A percentile compares a stretch with the other conserved stretches of the same genome.
Evolutionary conservation across 176 grass and related monocot species (phyloP).

Genomic region (Poa pratensis): DNA sequence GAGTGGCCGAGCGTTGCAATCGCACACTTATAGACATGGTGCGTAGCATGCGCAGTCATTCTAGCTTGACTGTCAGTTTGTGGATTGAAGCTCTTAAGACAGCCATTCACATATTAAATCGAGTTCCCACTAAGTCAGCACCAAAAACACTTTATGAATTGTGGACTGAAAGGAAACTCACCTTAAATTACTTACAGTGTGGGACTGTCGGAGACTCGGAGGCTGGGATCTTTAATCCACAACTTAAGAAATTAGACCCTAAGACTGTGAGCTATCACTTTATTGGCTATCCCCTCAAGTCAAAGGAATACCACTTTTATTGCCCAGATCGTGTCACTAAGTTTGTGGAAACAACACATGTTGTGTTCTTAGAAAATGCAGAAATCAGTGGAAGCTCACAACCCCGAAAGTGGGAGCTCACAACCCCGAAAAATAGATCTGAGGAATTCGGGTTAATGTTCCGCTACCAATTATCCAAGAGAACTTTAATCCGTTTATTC

Average conservation of each 20-base stretch:
- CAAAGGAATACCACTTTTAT: not conserved
- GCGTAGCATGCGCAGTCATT: no score
- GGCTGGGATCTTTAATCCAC: not conserved
- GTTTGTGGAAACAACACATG: not conserved
- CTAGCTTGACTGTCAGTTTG: not conserved
- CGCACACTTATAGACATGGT: no score
- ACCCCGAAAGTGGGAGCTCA: no score
- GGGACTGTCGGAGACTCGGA: not conserved
- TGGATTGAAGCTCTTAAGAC: not conserved
- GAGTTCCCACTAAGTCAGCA: not conserved
- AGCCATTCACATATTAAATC: not conserved
- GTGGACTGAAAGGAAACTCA: not conserved
- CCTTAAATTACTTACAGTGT: not conserved
- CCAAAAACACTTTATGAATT: not conserved
- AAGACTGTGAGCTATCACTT: not conserved
- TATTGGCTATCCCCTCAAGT: not conserved
- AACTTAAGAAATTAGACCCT: not conserved
- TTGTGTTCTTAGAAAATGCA: not conserved
- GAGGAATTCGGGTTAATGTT: not conserved
- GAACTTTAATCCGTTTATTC: not conserved
- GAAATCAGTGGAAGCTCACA: not conserved
- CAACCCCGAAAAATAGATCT: not conserved
- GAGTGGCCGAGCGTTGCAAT: no score
- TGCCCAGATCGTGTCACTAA: not conserved
- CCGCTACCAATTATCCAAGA: no score